These are phyloP conservation scores for Aspergillus ellipticus DNA, from an alignment of 495 filamentous ascomycete species.

Conservation along the genomic window DNA sequence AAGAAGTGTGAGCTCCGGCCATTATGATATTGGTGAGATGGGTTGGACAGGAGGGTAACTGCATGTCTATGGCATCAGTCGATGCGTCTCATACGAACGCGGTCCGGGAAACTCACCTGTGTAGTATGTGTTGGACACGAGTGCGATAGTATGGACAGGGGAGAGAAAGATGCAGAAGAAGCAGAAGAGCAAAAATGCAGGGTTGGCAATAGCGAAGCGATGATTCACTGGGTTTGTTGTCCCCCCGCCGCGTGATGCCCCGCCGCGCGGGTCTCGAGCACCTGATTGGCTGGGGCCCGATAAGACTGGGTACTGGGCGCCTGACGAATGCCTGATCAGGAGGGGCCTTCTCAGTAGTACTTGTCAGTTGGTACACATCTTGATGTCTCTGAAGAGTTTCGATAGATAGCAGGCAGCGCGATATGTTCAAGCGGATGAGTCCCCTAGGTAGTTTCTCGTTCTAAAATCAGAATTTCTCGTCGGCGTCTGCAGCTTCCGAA, in stretches of 20 bases:
- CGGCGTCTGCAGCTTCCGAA: too few species aligned
- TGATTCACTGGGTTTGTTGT: neutral
- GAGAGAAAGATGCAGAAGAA: neutral
- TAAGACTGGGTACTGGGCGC: too few species aligned
- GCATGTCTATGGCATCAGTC: neutral
- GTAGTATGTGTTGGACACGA: neutral
- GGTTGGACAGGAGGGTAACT: neutral
- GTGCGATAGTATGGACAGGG: neutral
- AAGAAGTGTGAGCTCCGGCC: conserved; percentile 24
- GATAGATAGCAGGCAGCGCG: too few species aligned
- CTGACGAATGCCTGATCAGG: too few species aligned
- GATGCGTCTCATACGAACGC: neutral
- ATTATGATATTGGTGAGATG: conserved; percentile 11
- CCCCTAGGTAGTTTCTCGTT: too few species aligned
- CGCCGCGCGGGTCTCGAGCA: neutral
- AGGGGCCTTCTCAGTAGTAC: too few species aligned
- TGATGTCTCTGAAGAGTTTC: too few species aligned
- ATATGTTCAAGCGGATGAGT: too few species aligned
- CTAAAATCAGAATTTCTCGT: too few species aligned
- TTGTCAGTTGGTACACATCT: too few species aligned
- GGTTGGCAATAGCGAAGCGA: neutral
- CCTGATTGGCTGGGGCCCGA: neutral
- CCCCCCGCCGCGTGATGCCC: conserved; percentile 7
- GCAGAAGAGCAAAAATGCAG: neutral
- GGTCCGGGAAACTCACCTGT: neutral